A percentile compares a stretch with the other conserved stretches of the same genome.
phyloP scores from a whole-genome alignment of 805 yeast genomes.

The Tetrapisispora taiwanensis region DNA sequence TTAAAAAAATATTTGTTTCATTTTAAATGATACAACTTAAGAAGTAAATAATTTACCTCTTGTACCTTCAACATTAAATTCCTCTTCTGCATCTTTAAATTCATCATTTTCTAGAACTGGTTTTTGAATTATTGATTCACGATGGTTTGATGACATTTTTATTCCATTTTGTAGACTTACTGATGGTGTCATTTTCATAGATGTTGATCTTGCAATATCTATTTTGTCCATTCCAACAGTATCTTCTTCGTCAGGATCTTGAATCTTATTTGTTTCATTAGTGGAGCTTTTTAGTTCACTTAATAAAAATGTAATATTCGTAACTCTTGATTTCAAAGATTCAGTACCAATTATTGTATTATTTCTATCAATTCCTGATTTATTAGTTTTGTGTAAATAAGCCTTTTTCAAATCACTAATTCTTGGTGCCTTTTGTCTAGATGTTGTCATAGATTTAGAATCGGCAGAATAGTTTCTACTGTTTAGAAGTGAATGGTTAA shows the following conservation, averaged over 20 bases:
- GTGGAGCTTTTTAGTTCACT: constrained; percentile 22
- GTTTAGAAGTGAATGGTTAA: neutral
- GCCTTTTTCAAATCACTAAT: constrained; percentile 24
- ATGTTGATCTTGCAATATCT: constrained; percentile 24
- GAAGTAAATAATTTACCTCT: constrained; percentile 22
- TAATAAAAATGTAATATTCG: constrained; percentile 29
- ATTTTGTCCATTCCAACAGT: constrained; percentile 24
- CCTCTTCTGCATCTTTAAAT: constrained; percentile 25
- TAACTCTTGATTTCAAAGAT: constrained; percentile 29
- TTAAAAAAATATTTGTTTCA: too few relatives aligned
- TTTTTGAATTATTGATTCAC: neutral
- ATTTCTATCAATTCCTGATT: neutral
- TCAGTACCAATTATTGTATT: constrained; percentile 22
- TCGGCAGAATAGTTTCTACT: neutral
- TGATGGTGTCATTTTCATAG: constrained; percentile 12
- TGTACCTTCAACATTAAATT: constrained; percentile 14
- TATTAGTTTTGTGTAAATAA: constrained; percentile 6
- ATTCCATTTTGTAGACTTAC: constrained; percentile 1
- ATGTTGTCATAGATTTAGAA: neutral
- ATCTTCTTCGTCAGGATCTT: constrained; percentile 29
- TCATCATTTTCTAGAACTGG: constrained; percentile 13
- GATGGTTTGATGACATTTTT: neutral
- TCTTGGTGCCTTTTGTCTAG: constrained; percentile 16
- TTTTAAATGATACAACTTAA: neutral
- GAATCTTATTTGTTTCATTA: constrained; percentile 17